phyloP scores from a whole-genome alignment of 1,139 yeast species.

The Chernovozyma sophiae-reginae region DNA sequence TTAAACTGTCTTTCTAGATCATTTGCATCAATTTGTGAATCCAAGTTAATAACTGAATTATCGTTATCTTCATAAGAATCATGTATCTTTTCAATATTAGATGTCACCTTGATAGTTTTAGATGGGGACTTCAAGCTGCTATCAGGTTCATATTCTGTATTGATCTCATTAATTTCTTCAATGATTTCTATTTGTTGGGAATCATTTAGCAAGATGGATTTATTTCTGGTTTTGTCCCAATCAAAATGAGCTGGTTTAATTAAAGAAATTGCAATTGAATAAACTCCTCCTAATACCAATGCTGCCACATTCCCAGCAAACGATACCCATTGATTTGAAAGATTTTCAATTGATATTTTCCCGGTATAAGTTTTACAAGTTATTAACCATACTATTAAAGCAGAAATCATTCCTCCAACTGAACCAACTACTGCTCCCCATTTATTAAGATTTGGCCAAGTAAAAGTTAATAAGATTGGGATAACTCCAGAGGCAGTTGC shows the following conservation, averaged over 20 bases:
- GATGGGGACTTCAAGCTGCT: neutral
- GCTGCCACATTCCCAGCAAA: slow-evolving; percentile 19
- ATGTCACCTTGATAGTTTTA: neutral
- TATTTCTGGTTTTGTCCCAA: slow-evolving; percentile 27
- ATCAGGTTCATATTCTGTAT: neutral
- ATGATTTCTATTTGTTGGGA: slow-evolving; percentile 1
- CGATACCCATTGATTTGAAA: slow-evolving; percentile 20
- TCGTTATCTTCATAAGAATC: neutral
- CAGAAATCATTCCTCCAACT: slow-evolving; percentile 22
- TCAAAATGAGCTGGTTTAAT: slow-evolving; percentile 36
- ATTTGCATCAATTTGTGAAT: slow-evolving; percentile 7
- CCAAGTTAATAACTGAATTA: neutral
- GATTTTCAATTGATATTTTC: slow-evolving; percentile 17
- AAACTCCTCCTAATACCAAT: slow-evolving; percentile 25
- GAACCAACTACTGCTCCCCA: slow-evolving; percentile 29
- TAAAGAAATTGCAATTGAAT: slow-evolving; percentile 23
- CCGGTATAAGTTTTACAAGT: slow-evolving; percentile 22
- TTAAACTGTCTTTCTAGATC: slow-evolving; percentile 18
- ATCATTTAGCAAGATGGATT: slow-evolving; percentile 23
- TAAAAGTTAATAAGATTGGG: slow-evolving; percentile 37
- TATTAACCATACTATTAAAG: slow-evolving; percentile 18
- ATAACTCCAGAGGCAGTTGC: slow-evolving; percentile 40
- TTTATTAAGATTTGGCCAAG: slow-evolving; percentile 34
- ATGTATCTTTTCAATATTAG: neutral
- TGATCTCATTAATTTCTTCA: neutral